These are phyloP conservation scores for Sporothrix dimorphospora DNA, from an alignment of 2,329 filamentous ascomycete genomes.

Conservation along the genomic window DNA sequence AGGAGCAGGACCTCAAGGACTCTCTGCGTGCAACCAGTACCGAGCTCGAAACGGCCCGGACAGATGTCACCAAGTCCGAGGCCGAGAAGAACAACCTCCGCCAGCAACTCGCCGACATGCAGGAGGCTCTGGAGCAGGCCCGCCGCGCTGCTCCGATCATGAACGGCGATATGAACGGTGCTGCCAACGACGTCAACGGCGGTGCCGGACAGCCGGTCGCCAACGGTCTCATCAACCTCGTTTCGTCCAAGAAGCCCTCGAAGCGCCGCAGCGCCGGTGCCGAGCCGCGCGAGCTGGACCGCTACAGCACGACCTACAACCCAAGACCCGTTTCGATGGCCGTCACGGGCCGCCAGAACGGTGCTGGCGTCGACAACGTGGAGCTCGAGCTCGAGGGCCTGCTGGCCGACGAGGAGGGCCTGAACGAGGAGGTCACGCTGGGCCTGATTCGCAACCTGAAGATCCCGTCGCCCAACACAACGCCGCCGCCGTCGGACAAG, in stretches of 20 bases:
- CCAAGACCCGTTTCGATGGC: conserved; percentile 97
- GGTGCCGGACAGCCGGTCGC: conserved; percentile 53
- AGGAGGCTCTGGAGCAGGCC: conserved; percentile 88
- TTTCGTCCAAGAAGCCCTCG: conserved; percentile 87
- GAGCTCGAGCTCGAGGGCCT: conserved; percentile 94
- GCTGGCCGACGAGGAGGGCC: conserved; percentile 89
- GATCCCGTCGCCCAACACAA: conserved; percentile 86
- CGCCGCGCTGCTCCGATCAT: conserved; percentile 71
- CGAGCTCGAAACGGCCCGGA: conserved; percentile 79
- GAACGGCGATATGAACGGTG: conserved; percentile 63
- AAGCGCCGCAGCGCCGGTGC: conserved; percentile 91
- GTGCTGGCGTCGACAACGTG: conserved; percentile 78
- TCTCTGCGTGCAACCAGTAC: conserved; percentile 76
- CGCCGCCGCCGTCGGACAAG: conserved; percentile 92
- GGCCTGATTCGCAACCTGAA: conserved; percentile 95
- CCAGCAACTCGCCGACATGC: conserved; percentile 85
- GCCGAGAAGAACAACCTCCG: conserved; percentile 82
- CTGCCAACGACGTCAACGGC: conserved; percentile 30
- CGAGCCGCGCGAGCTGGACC: conserved; percentile 81
- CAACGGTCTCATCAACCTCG: conserved; percentile 90
- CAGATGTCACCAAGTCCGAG: conserved; percentile 75
- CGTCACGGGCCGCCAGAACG: conserved; percentile 70
- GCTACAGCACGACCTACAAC: conserved; percentile 91
- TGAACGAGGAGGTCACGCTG: conserved; percentile 97
- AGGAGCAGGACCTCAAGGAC: conserved; percentile 84